Evolutionary conservation across 2,329 filamentous ascomycete genomes (phyloP), one percentile per base, ranked within the genome.

Genomic region (Penicillium sp.): DNA sequence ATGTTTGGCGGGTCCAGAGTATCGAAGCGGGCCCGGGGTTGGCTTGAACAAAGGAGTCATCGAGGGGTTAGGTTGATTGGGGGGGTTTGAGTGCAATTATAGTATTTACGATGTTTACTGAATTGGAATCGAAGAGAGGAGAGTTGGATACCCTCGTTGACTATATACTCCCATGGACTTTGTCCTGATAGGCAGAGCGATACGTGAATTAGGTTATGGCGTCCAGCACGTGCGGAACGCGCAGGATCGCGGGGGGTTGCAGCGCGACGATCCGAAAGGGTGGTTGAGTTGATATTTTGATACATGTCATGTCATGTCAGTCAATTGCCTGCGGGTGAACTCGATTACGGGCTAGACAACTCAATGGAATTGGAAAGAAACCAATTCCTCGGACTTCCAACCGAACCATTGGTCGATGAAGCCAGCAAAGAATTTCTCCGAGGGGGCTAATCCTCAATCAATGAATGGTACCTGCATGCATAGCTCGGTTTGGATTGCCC

Each of bases 201-300:
- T 35, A 51, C 35, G 49, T 60, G 56, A 58, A 63, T 64, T 67
- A 64, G 61, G 62, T 68, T 69, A 66, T 63, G 63, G 61, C 64
- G 60, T 35, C 44, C 55, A 55, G 51, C 67, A 68, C 68, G 68
- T 69, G 68, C 61, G 53, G 62, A 57, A 65, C 60, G 65, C 59
- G 62, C 56, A 65, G 56, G 56, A 68, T 67, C 66, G 68, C 67
- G 68, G 67, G 67, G 67, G 62, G 60, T 66, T 44, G 63, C 63
- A 68, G 63, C 63, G 62, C 10, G 65, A 55, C 60, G 65, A 55
- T 69, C 65, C 62, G 61, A 66, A 66, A 63, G 60, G 67, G n/a
- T n/a, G 63, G 61, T 26, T 30, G 24, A 30, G n/a, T 57, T 58
- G 30, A 56, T 58, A 60, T 59, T 49, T 54, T 19, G 47, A 50